Evolutionary conservation across 768 basidiomycete species (phyloP), one percentile per base, ranked within the genome.

Genomic region (Pulveroboletus sp.): DNA sequence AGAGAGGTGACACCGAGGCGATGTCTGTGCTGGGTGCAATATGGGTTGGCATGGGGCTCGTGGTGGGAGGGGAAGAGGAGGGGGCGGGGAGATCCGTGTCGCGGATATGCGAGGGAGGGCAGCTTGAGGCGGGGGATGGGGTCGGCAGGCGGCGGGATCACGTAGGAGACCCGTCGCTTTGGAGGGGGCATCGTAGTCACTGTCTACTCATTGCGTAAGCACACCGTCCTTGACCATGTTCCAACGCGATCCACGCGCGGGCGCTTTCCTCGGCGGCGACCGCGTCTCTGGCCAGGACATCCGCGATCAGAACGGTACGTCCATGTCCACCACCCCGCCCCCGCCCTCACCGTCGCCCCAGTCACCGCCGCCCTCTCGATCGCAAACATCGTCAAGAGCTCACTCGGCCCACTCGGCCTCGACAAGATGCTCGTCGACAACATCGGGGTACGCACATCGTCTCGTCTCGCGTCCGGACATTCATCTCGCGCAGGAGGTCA

Each of bases 401-500:
- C 92, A 23, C 65, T 99, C 47, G 97, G 97, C 6, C 97, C 97
- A 9, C 76, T 97, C 45, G 95, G 95, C 32, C 82, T 94, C 9
- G 94, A 95, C 65, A 94, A 95, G 72, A 93, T 97, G 95, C 78
- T 97, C 47, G 94, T 98, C 14, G 94, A 98, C 69, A 94, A 95
- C 72, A 94, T 97, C 57, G 94, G 94, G 58, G 93, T 94, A 64
- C 62, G 87, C 72, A 10, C 32, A 3, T 38, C 17, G 23, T 21
- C 29, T 39, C 19, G 5, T 40, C 25, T 17, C 9, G 10, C 32
- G 20, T 21, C 19, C 12, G 43, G 34, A 27, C 55, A 45, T 49
- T 57, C 47, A 63, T 27, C 50, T 45, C 44, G 32, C 38, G 6
- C 69, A 95, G 93, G 97, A 99, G 79, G 94, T 98, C 24, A 98